Evolutionary conservation across 208 protist species (phyloP), one percentile per base, ranked within the genome.

Genomic region (Wallacemonas rigidus): DNA sequence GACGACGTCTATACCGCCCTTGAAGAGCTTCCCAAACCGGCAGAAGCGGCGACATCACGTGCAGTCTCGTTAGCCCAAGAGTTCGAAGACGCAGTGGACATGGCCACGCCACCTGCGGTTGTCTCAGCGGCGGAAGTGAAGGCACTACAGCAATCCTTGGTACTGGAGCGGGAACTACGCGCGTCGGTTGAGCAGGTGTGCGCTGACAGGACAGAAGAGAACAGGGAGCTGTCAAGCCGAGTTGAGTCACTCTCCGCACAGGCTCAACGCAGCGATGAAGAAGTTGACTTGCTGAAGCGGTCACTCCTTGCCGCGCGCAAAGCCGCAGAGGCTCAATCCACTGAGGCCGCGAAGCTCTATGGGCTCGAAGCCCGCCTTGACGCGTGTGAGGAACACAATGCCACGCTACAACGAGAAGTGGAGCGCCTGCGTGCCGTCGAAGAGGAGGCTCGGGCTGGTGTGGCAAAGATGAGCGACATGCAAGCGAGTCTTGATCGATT

Each of bases 351-450:
- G 9, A 77, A 77, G 44, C 14, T 89, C 11, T 83, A 80, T 47
- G 82, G 88, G 26, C 78, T 91, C 77, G 89, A 91, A 69, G 68
- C 83, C 12, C 64, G 38, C 14, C 71, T 93, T n/a, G 71, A 81
- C 35, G 77, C 75, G 44, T 74, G 81, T 0, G 74, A 81, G 53
- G 40, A 68, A 15, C 81, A 72, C 38, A 69, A 87, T 9, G 35
- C 38, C 3, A 38, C 7, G 44, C 65, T 86, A 45, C 67, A 86
- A 38, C 57, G 53, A 2, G 55, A 68, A 26, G 44, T 82, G 50
- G 72, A 69, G n/a, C 53, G 50, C 15, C 80, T 81, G 6, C 40
- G 26, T 4, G 15, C 3, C 3, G 17, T 35, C 12, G 58, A 68
- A n/a, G 62, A 56, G 39, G 39, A 15, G 43, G 35, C 17, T 15